Percentiles rank a stretch among this genome's conserved stretches.
phyloP scores from a whole-genome alignment of 768 basidiomycete species.

The Leccinum uliginosum region DNA sequence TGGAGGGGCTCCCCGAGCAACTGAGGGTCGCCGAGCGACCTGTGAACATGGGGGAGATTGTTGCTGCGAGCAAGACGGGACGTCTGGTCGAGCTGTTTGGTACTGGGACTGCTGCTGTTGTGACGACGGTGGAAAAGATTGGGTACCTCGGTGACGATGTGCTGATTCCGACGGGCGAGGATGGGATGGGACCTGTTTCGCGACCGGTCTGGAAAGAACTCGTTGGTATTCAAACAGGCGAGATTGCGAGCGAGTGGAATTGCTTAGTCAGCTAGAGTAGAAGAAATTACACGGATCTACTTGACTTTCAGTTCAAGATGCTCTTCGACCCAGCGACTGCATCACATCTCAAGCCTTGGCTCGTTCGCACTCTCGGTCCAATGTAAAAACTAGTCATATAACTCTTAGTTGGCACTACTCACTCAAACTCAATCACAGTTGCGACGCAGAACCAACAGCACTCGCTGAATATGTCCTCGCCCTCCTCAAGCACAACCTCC shows the following conservation, averaged over 20 bases:
- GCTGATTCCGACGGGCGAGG: slow-evolving; percentile 50
- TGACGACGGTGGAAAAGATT: slow-evolving; percentile 48
- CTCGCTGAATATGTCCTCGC: slow-evolving; percentile 94
- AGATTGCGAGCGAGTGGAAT: slow-evolving; percentile 77
- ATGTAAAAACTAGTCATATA: too few species aligned
- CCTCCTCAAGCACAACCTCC: slow-evolving; percentile 83
- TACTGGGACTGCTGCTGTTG: slow-evolving; percentile 50
- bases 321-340: slow-evolving; percentile 63
- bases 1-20: slow-evolving; percentile 51
- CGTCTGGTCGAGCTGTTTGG: slow-evolving; percentile 49
- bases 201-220: slow-evolving; percentile 46
- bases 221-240: slow-evolving; percentile 68
- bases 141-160: slow-evolving; percentile 57
- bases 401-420: too few species aligned
- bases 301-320: slow-evolving; percentile 40
- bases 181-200: slow-evolving; percentile 73
- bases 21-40: slow-evolving; percentile 63
- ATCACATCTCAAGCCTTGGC: slow-evolving; percentile 79
- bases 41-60: slow-evolving; percentile 74
- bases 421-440: slow-evolving; percentile 44
- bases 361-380: slow-evolving; percentile 83
- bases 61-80: slow-evolving; percentile 41
- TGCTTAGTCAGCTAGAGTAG: slow-evolving; percentile 35
- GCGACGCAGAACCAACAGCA: slow-evolving; percentile 92
- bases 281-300: background rate